Evolutionary conservation across 164 flowering plant species (phyloP), one percentile per base, ranked within the genome.

Genomic region (Macadamia tetraphylla): DNA sequence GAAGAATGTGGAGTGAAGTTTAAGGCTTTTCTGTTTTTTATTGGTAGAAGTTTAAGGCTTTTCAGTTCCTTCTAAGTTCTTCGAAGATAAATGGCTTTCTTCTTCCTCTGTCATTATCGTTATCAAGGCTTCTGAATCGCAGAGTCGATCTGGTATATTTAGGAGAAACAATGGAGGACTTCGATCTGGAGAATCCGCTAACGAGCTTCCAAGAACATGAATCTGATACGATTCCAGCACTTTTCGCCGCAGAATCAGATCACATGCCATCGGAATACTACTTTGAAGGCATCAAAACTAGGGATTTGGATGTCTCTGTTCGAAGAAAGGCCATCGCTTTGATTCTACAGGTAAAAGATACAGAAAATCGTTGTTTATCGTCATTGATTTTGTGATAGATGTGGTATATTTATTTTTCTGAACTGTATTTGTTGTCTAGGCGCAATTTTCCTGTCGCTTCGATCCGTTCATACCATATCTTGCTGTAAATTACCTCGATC

Each of bases 401-500:
- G n/a, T 12, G 17, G 14, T 53, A 13, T 53, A 0, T 14, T 5
- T 53, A 4, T 14, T 53, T 53, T 53, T 6, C 18, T 53, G 51
- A 46, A 46, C 51, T 46, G 51, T 46, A 0, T 3, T 8, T 1
- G 7, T 31, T 58, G 18, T 53, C 18, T 76, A 81, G 84, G 46
- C 29, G 58, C 75, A 68, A 69, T 46, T 77, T 35, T 78, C 71
- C 8, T 65, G 68, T 70, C 75, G 71, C 15, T 76, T 76, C 46
- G 90, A 85, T 63, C 86, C 87, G 9, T 74, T 73, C 23, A 12
- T 79, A 1, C 63, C 83, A 0, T 87, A 85, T 70, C 84, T 89
- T 3, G 87, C 95, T 15, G 71, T 86, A 55, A 89, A 84, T 73
- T 89, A 89, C 70, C 77, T 87, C 49, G 95, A 89, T 73, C 89